Conservation (phyloP, 1,284 basidiomycete species). For the Rugosomyces carneus region DNA sequence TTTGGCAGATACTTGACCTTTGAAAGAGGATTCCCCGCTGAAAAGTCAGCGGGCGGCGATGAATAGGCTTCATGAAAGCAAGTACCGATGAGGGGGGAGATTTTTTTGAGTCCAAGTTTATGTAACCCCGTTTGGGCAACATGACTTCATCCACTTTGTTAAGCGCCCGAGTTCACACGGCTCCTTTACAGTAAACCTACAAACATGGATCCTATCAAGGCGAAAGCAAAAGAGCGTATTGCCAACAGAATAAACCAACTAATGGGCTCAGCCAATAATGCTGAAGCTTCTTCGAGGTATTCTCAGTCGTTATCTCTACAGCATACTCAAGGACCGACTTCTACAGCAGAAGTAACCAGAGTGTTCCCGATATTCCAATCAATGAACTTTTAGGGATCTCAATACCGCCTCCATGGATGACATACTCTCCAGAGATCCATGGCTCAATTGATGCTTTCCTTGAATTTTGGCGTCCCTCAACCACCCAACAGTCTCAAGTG, state of each 20-base stretch:
- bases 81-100: not conserved
- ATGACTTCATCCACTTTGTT: not conserved
- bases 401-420: not conserved
- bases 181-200: no score
- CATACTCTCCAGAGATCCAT: not conserved
- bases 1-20: constrained; percentile 3
- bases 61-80: constrained; percentile 14
- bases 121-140: not conserved
- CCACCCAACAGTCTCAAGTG: not conserved
- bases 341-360: not conserved
- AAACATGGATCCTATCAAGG: not conserved
- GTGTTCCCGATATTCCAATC: not conserved
- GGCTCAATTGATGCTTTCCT: not conserved
- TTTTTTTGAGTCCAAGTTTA: not conserved
- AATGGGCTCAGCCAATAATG: not conserved
- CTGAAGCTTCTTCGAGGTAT: not conserved
- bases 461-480: not conserved
- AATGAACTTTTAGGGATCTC: not conserved
- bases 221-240: not conserved
- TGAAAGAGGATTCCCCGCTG: constrained; percentile 10
- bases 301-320: not conserved
- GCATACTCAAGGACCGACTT: not conserved
- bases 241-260: not conserved
- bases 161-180: no score
- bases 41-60: constrained; percentile 15